Base-by-base conservation (phyloP, 1,284 basidiomycete genomes). In the Trichosporon sp. region DNA sequence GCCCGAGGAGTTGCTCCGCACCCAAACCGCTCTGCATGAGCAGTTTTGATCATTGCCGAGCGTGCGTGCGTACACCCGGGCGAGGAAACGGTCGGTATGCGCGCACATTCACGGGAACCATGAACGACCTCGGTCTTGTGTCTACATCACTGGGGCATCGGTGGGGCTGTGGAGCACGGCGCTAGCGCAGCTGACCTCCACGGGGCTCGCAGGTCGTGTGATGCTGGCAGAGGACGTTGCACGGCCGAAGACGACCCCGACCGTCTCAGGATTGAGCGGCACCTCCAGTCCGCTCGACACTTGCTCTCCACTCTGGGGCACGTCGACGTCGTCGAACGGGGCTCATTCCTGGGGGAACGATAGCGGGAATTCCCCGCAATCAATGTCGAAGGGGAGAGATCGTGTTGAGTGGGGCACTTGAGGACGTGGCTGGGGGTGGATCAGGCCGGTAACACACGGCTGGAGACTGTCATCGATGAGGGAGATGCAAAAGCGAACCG, bases 1-100 rank as follows among this genome's bases (percentile, higher is more conserved):
- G 19, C n/a, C 51, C 51, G 51, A 54, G 19, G 51, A 11, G 51
- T 54, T 21, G 51, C 19, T 54, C 51, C 51, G 51, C 51, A 54
- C 8, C 48, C 8, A 37, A 10, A 37, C 35, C 5, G n/a, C 51
- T 54, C 6, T 46, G 14, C n/a, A 2, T 16, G 6, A 54, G 6
- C 3, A 7, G 10, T 54, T 54, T 21, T 19, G 2, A 11, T 26
- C 19, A 21, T 10, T 21, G 51, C 14, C 19, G 19, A 26, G 10
- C 21, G 2, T 19, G n/a, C 4, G n/a, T 54, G 16, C 19, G 48
- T 54, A 54, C 51, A 10, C 21, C 51, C 51, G 8, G 51, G 8
- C 19, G 19, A n/a, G 10, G 51, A 7, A 54, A 19, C 51, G 19
- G 4, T 19, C 19, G n/a, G 21, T 54, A 54, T 54, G 51, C 51